A percentile compares a stretch with the other conserved stretches of the same genome.
Evolutionary conservation across 805 yeast genomes (phyloP).

Genomic region (Danielia reshetovae): DNA sequence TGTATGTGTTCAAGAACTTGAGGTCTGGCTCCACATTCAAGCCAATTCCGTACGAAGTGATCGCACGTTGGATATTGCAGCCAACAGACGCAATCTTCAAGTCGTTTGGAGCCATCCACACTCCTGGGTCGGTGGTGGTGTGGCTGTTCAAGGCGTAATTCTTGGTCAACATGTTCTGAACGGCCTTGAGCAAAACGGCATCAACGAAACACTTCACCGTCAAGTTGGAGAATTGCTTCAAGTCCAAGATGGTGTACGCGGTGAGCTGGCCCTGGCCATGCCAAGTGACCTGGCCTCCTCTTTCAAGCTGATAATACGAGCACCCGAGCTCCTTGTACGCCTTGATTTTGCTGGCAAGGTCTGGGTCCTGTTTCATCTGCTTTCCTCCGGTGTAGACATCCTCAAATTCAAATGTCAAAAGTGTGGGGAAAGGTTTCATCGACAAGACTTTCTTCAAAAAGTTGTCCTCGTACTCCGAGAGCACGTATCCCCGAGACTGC

Average conservation of each 20-base stretch:
- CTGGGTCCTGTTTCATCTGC: constrained; percentile 57
- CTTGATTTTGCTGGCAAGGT: constrained; percentile 24
- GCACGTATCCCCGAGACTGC: constrained; percentile 33
- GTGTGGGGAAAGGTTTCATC: constrained; percentile 57
- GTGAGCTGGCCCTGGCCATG: constrained; percentile 97
- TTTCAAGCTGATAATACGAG: constrained; percentile 65
- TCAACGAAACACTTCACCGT: constrained; percentile 64
- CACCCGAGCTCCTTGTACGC: constrained; percentile 42
- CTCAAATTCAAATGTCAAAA: constrained; percentile 79
- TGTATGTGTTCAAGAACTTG: constrained; percentile 62
- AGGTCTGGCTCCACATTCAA: constrained; percentile 75
- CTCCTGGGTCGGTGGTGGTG: constrained; percentile 76
- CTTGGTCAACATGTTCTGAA: constrained; percentile 44
- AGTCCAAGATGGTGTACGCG: constrained; percentile 67
- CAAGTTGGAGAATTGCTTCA: constrained; percentile 53
- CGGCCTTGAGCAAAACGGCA: constrained; percentile 53
- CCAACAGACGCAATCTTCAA: constrained; percentile 86
- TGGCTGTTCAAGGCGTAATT: constrained; percentile 41
- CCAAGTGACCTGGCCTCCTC: constrained; percentile 97
- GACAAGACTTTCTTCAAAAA: constrained; percentile 38
- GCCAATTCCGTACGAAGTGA: constrained; percentile 88
- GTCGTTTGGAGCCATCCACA: constrained; percentile 58
- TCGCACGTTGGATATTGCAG: constrained; percentile 73
- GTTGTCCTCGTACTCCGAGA: constrained; percentile 46
- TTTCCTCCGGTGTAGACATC: constrained; percentile 93